Conservation (phyloP, 306 rosid species). For the Urtica urens region DNA sequence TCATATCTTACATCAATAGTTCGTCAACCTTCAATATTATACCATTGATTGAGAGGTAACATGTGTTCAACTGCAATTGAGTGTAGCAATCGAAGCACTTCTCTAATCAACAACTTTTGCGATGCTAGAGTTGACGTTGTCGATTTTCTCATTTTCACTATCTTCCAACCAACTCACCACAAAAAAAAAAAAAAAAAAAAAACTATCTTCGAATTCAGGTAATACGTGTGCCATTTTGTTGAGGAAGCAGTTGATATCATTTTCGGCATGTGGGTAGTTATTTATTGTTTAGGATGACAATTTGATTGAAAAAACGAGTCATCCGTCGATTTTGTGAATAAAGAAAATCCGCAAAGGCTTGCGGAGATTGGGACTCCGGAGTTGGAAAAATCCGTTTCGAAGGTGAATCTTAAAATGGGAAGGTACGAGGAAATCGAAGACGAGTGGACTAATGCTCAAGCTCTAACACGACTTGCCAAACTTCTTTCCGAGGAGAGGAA, state of each 20-base stretch:
- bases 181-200: conserved; percentile 14
- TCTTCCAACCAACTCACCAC: conserved; percentile 17
- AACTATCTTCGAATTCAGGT: conserved; percentile 40
- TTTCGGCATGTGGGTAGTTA: too few relatives aligned
- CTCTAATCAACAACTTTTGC: conserved; percentile 17
- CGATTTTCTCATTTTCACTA: conserved; percentile 28
- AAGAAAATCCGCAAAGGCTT: background rate
- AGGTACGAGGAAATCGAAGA: background rate
- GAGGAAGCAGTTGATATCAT: too few relatives aligned
- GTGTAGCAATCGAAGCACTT: conserved; percentile 18
- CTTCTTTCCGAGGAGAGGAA: background rate
- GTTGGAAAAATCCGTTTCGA: background rate
- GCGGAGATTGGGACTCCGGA: background rate
- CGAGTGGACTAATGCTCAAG: background rate
- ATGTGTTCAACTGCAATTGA: too few relatives aligned
- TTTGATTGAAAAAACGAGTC: background rate
- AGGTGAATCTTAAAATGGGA: background rate
- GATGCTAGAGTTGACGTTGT: conserved; percentile 36
- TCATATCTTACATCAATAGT: too few relatives aligned
- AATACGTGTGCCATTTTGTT: background rate
- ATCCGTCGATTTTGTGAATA: background rate
- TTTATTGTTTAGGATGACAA: background rate
- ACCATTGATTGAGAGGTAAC: too few relatives aligned
- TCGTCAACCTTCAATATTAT: too few relatives aligned
- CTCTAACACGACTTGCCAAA: background rate